These are phyloP conservation scores for Phyllosticta citriasiana DNA, from an alignment of 2,329 filamentous ascomycete genomes.

Conservation along the genomic window DNA sequence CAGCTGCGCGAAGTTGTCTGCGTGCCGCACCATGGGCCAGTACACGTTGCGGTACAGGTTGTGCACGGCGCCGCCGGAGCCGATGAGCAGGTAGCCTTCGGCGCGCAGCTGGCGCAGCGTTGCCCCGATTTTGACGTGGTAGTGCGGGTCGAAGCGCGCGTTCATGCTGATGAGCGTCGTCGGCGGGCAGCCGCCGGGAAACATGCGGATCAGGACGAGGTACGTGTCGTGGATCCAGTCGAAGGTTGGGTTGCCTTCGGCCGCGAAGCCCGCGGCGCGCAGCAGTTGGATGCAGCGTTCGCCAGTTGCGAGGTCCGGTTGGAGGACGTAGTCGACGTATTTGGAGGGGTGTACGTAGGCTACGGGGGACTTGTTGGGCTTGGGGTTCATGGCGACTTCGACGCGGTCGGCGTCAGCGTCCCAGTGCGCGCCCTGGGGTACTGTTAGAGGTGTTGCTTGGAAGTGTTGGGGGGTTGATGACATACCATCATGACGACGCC, in stretches of 20 bases:
- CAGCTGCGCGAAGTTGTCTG: slow-evolving; percentile 53
- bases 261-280: slow-evolving; percentile 43
- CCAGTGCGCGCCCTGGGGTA: slow-evolving; percentile 53
- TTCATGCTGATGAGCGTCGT: slow-evolving; percentile 52
- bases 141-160: slow-evolving; percentile 45
- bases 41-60: slow-evolving; percentile 61
- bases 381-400: slow-evolving; percentile 51
- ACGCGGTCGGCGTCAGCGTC: slow-evolving; percentile 44
- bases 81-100: slow-evolving; percentile 48
- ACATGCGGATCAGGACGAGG: slow-evolving; percentile 60
- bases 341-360: slow-evolving; percentile 58
- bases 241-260: slow-evolving; percentile 44
- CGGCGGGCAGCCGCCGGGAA: slow-evolving; percentile 52
- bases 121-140: slow-evolving; percentile 48
- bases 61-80: slow-evolving; percentile 55
- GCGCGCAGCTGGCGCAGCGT: slow-evolving; percentile 46
- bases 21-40: slow-evolving; percentile 52
- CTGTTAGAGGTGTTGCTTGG: not conserved
- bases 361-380: slow-evolving; percentile 52
- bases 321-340: slow-evolving; percentile 52
- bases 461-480: not conserved
- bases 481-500: slow-evolving; percentile 55
- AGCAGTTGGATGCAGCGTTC: slow-evolving; percentile 43
- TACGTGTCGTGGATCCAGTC: slow-evolving; percentile 68
- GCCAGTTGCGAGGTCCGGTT: slow-evolving; percentile 47